phyloP scores from a whole-genome alignment of 768 basidiomycete species.

The Xerocomus potaroensis region DNA sequence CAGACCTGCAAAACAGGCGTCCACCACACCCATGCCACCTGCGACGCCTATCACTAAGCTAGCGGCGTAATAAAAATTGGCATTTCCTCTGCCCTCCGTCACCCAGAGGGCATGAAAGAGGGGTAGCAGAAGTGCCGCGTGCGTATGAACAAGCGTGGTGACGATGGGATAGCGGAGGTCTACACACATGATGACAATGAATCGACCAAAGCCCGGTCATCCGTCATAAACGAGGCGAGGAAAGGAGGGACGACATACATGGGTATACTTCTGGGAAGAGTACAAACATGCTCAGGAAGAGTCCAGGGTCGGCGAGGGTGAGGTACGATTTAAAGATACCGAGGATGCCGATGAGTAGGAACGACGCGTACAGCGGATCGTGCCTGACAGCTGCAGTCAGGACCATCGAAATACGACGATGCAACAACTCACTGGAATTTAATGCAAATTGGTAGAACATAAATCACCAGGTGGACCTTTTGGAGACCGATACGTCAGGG shows the following conservation, averaged over 20 bases:
- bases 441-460: conserved; percentile 78
- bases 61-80: conserved; percentile 97
- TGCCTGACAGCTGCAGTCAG: conserved; percentile 42
- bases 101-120: conserved; percentile 93
- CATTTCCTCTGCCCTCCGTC: conserved; percentile 87
- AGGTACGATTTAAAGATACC: conserved; percentile 91
- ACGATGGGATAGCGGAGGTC: conserved; percentile 85
- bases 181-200: conserved; percentile 34
- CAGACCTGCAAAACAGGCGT: conserved; percentile 81
- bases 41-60: conserved; percentile 91
- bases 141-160: conserved; percentile 75
- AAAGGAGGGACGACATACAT: conserved; percentile 57
- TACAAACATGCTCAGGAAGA: conserved; percentile 77
- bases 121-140: conserved; percentile 81
- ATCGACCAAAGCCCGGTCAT: neutral
- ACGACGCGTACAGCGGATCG: conserved; percentile 78
- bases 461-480: conserved; percentile 81
- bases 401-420: neutral
- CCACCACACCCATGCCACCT: conserved; percentile 78
- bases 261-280: conserved; percentile 83
- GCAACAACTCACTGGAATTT: conserved; percentile 67
- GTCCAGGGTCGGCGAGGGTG: conserved; percentile 80
- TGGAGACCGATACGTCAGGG: neutral
- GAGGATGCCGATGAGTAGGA: conserved; percentile 71
- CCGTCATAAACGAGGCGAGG: conserved; percentile 11